A percentile compares a stretch with the other conserved stretches of the same genome.
Evolutionary conservation across 495 filamentous ascomycete species (phyloP).

Genomic region (Chaetomidium leptoderma): DNA sequence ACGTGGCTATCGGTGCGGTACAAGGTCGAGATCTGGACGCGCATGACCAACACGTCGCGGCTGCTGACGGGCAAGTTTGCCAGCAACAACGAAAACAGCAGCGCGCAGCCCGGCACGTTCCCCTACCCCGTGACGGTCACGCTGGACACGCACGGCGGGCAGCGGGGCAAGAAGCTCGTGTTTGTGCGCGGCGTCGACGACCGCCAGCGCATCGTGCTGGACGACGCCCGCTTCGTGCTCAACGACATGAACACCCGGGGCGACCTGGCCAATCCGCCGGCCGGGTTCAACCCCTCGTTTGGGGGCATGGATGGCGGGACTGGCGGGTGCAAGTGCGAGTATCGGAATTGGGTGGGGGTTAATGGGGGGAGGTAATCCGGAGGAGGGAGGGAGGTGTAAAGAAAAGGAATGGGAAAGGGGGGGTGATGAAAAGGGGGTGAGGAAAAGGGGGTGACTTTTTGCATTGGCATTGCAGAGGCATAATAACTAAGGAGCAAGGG

Average conservation of each 20-base stretch:
- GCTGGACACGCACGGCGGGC: constrained; percentile 74
- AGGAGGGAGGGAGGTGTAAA: background rate
- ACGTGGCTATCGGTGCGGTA: constrained; percentile 83
- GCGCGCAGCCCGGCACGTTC: constrained; percentile 63
- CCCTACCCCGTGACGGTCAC: constrained; percentile 82
- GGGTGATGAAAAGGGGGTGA: background rate
- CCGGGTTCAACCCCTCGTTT: constrained; percentile 36
- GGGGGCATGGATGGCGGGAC: constrained; percentile 65
- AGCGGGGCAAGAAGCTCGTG: constrained; percentile 56
- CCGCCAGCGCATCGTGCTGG: constrained; percentile 47
- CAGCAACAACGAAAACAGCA: constrained; percentile 14
- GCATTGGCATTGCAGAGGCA: background rate
- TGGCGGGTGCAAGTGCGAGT: constrained; percentile 71
- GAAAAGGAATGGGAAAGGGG: too few species aligned
- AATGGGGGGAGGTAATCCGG: constrained; percentile 16
- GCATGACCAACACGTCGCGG: constrained; percentile 42
- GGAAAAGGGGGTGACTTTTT: background rate
- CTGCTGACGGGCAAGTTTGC: constrained; percentile 31
- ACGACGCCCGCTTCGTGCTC: constrained; percentile 50
- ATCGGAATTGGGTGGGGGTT: constrained; percentile 58
- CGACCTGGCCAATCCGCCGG: constrained; percentile 55
- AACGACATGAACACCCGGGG: constrained; percentile 59
- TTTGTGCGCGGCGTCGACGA: constrained; percentile 66
- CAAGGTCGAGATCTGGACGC: constrained; percentile 89
- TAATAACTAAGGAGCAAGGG: too few species aligned